Evolutionary conservation across 2,329 filamentous ascomycete genomes (phyloP).

Genomic region (Biscogniauxia sp.): DNA sequence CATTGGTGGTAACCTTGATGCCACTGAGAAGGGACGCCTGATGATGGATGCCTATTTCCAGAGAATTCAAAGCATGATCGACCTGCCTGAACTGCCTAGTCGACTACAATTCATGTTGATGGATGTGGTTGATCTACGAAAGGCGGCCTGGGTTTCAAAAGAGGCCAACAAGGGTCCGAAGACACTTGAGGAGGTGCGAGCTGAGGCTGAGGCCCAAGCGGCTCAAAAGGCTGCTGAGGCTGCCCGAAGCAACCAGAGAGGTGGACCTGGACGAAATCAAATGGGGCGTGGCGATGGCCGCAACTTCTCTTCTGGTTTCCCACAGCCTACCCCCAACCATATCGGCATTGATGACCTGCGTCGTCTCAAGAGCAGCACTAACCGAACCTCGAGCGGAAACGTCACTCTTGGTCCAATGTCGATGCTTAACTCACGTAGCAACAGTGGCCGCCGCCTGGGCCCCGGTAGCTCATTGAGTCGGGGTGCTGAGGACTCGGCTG

Average conservation of each 20-base stretch:
- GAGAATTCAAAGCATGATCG: slow-evolving; percentile 79
- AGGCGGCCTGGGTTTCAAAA: slow-evolving; percentile 77
- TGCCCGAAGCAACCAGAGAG: slow-evolving; percentile 60
- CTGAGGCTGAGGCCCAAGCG: slow-evolving; percentile 73
- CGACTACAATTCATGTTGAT: slow-evolving; percentile 95
- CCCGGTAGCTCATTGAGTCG: slow-evolving; percentile 71
- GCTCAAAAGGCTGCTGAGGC: slow-evolving; percentile 79
- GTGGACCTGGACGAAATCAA: slow-evolving; percentile 65
- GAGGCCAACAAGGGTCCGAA: slow-evolving; percentile 92
- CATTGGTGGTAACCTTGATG: slow-evolving; percentile 84
- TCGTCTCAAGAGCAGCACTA: slow-evolving; percentile 67
- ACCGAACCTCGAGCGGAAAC: slow-evolving; percentile 60
- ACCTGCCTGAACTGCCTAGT: slow-evolving; percentile 77
- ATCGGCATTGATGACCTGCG: slow-evolving; percentile 90
- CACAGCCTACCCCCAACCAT: slow-evolving; percentile 75
- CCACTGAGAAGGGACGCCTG: slow-evolving; percentile 74
- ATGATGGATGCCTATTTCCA: slow-evolving; percentile 95
- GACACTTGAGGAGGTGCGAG: slow-evolving; percentile 90
- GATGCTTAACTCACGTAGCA: slow-evolving; percentile 85
- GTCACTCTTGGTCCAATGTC: slow-evolving; percentile 76
- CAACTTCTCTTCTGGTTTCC: slow-evolving; percentile 72
- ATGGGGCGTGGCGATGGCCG: slow-evolving; percentile 85
- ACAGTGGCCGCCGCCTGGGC: slow-evolving; percentile 80
- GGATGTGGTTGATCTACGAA: slow-evolving; percentile 86
- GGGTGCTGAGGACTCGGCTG: slow-evolving; percentile 78